Conservation (phyloP, 148 eudicot species). For the Polygonum aviculare region DNA sequence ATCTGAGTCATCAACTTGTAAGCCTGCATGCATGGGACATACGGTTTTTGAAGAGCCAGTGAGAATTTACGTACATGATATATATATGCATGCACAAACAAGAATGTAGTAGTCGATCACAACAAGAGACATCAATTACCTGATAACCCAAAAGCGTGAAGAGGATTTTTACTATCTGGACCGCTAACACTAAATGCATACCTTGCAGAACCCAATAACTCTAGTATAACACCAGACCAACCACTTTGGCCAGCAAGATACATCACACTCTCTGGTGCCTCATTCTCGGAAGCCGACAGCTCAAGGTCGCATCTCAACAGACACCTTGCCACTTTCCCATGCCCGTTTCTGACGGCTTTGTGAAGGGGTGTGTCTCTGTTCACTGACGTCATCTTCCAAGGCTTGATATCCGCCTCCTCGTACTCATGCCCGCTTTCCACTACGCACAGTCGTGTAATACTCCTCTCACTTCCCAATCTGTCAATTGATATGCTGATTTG, state of each 20-base stretch:
- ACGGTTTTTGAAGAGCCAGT: too few species aligned
- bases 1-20: too few species aligned
- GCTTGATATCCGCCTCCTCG: too few species aligned
- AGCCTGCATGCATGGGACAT: too few species aligned
- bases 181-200: too few species aligned
- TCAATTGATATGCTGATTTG: not conserved
- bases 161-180: not conserved
- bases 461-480: not conserved
- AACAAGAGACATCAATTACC: too few species aligned
- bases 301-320: not conserved
- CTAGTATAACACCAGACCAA: not conserved
- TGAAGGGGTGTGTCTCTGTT: not conserved
- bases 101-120: too few species aligned
- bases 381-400: not conserved
- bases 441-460: too few species aligned
- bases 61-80: too few species aligned
- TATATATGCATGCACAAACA: too few species aligned
- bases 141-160: slow-evolving; percentile 11
- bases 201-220: too few species aligned
- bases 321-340: not conserved
- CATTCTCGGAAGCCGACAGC: not conserved
- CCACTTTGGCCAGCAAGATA: not conserved
- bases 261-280: not conserved
- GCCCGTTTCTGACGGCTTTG: not conserved
- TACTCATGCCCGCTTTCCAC: too few species aligned